Evolutionary conservation across 495 filamentous ascomycete genomes (phyloP).

Genomic region (Podospora anserina): DNA sequence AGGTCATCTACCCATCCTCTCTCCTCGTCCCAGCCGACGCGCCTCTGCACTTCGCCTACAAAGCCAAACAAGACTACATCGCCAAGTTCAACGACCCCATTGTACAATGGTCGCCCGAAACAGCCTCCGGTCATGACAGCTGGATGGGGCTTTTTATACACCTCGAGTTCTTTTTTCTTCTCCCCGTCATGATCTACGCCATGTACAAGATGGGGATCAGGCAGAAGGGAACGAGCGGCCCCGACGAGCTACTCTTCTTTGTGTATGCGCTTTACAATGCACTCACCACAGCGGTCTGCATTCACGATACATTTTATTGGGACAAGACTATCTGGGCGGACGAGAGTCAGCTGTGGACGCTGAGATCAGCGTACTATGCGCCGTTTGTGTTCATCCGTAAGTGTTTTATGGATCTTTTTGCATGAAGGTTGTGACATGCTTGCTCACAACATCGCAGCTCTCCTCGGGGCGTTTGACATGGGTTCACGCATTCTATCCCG

Average conservation of each 20-base stretch:
- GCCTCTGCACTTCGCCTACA: conserved; percentile 46
- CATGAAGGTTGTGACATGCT: neutral
- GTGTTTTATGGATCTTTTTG: conserved; percentile 30
- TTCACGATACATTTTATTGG: conserved; percentile 50
- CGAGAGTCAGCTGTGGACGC: conserved; percentile 49
- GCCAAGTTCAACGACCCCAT: conserved; percentile 71
- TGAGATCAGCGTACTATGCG: conserved; percentile 56
- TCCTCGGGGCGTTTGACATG: conserved; percentile 42
- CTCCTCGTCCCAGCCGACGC: conserved; percentile 43
- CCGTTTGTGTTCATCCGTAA: conserved; percentile 72
- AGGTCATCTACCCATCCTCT: conserved; percentile 56
- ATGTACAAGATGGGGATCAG: conserved; percentile 29
- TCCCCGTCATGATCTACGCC: conserved; percentile 64
- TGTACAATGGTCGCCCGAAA: conserved; percentile 57
- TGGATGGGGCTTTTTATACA: conserved; percentile 71
- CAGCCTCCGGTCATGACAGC: conserved; percentile 33
- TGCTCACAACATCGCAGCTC: conserved; percentile 32
- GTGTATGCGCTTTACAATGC: conserved; percentile 66
- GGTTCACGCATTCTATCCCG: conserved; percentile 36
- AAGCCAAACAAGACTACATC: conserved; percentile 61
- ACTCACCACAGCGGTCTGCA: conserved; percentile 69
- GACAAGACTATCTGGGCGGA: conserved; percentile 46
- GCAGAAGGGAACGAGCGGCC: conserved; percentile 40
- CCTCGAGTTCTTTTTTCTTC: conserved; percentile 66
- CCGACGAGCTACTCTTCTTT: conserved; percentile 62